Conservation (phyloP, 495 filamentous ascomycete genomes). For the Lepidopterella palustris region DNA sequence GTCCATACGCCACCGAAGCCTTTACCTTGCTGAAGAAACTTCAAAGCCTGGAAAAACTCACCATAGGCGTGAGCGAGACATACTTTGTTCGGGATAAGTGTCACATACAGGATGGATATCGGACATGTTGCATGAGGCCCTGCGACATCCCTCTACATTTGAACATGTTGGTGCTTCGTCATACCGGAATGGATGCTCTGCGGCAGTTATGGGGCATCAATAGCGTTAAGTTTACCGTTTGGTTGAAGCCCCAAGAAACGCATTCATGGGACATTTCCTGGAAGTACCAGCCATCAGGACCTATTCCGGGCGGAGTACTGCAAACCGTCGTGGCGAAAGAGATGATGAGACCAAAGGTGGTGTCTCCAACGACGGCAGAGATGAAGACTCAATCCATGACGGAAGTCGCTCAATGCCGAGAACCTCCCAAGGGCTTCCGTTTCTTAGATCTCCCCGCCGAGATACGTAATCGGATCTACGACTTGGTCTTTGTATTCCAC, state of each 20-base stretch:
- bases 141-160: slow-evolving; percentile 2
- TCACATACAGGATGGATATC: not conserved
- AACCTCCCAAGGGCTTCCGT: not conserved
- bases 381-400: not conserved
- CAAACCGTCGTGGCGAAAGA: slow-evolving; percentile 16
- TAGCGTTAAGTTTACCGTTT: slow-evolving; percentile 1
- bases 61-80: slow-evolving; percentile 1
- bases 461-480: not conserved
- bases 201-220: not conserved
- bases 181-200: not conserved
- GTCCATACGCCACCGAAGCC: not conserved
- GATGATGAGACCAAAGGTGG: slow-evolving; percentile 10
- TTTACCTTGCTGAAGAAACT: not conserved
- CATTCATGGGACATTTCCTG: not conserved
- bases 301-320: slow-evolving; percentile 13
- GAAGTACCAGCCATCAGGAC: not conserved
- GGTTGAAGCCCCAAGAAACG: no score
- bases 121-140: not conserved
- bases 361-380: not conserved
- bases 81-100: not conserved
- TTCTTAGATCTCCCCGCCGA: not conserved
- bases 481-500: not conserved
- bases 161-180: slow-evolving; percentile 8
- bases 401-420: not conserved
- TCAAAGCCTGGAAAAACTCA: not conserved